A percentile compares a stretch with the other conserved stretches of the same genome.
phyloP scores from a whole-genome alignment of 2,329 filamentous ascomycete species.

The Pyrenophora tritici-repentis region DNA sequence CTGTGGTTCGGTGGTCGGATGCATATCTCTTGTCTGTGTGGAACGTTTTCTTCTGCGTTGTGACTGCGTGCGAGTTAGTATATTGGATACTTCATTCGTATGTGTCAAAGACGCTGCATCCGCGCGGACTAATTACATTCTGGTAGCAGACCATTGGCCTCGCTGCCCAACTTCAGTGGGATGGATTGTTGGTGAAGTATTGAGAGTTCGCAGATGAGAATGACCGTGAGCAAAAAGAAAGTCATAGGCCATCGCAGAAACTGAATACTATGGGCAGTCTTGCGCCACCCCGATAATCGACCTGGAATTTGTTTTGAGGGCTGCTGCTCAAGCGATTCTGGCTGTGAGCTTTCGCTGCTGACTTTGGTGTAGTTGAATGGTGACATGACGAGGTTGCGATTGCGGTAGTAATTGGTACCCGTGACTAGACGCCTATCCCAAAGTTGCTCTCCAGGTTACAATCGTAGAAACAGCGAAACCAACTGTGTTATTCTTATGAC shows the following conservation, averaged over 20 bases:
- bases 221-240: conserved; percentile 13
- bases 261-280: not conserved
- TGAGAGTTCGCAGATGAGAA: conserved; percentile 18
- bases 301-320: not conserved
- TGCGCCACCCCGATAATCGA: not conserved
- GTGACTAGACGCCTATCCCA: no score
- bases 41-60: conserved; percentile 19
- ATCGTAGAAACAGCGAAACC: no score
- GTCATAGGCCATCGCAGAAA: conserved; percentile 17
- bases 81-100: no score
- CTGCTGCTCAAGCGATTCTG: conserved; percentile 2
- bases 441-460: no score
- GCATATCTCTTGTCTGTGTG: conserved; percentile 15
- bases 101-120: no score
- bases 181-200: conserved; percentile 19
- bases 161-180: conserved; percentile 7
- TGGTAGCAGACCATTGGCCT: conserved; percentile 23
- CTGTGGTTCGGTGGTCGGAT: conserved; percentile 22
- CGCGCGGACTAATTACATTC: conserved; percentile 6
- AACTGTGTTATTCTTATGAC: no score
- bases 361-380: conserved; percentile 19
- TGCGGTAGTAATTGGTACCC: not conserved
- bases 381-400: not conserved
- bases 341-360: conserved; percentile 10
- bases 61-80: conserved; percentile 15